Evolutionary conservation across 768 basidiomycete species (phyloP).

Genomic region (Lactarius trivialis): DNA sequence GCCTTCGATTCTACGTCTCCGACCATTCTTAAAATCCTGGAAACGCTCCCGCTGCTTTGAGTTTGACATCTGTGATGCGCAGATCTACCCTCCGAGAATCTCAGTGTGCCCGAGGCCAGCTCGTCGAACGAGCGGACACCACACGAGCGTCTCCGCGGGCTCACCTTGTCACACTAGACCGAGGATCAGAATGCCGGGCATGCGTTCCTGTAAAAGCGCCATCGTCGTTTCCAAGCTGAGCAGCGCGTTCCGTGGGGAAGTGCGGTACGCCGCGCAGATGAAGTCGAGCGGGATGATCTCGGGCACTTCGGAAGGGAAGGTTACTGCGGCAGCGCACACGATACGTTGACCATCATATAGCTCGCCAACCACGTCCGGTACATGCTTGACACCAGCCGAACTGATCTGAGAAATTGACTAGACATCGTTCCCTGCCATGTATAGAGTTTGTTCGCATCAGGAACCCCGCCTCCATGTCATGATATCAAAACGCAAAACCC

Average conservation of each 20-base stretch:
- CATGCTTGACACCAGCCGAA: no score
- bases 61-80: neutral
- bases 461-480: neutral
- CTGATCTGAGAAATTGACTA: no score
- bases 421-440: neutral
- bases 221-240: neutral
- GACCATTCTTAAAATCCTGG: neutral
- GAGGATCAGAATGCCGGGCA: no score
- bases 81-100: neutral
- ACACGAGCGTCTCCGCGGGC: neutral
- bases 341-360: no score
- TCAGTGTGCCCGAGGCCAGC: neutral
- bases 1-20: neutral
- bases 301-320: no score
- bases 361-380: no score
- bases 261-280: no score
- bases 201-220: neutral
- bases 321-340: no score
- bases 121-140: neutral
- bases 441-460: neutral
- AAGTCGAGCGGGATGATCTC: no score
- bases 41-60: neutral
- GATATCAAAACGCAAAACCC: neutral
- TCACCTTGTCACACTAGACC: neutral
- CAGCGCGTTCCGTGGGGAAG: neutral